These are phyloP conservation scores for Calonectria leucothoes DNA, from an alignment of 2,329 filamentous ascomycete genomes.

Conservation along the genomic window DNA sequence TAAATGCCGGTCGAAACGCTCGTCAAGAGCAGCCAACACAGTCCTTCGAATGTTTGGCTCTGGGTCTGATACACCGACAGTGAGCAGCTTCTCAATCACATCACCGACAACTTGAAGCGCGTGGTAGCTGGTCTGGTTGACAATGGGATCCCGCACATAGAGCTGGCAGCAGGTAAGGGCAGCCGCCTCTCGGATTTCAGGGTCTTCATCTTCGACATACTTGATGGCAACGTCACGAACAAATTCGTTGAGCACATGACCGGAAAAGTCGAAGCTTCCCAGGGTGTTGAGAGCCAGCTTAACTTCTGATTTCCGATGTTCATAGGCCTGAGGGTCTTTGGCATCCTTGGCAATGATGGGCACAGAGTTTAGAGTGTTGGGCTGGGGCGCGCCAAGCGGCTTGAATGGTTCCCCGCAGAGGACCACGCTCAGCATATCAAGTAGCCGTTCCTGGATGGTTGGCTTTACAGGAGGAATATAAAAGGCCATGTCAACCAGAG, in stretches of 20 bases:
- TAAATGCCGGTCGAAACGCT: constrained; percentile 95
- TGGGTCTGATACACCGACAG: constrained; percentile 92
- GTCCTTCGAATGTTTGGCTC: constrained; percentile 90
- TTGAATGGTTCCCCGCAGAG: constrained; percentile 93
- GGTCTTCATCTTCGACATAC: constrained; percentile 96
- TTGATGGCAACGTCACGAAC: constrained; percentile 98
- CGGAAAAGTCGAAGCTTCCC: constrained; percentile 96
- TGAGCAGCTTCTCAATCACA: constrained; percentile 96
- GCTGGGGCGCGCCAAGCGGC: constrained; percentile 87
- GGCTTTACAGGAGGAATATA: constrained; percentile 96
- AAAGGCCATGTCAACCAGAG: constrained; percentile 97
- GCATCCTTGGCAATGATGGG: constrained; percentile 89
- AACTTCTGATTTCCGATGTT: constrained; percentile 85
- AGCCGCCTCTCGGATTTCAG: constrained; percentile 92
- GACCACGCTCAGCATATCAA: constrained; percentile 95
- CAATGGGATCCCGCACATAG: constrained; percentile 95
- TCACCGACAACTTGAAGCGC: constrained; percentile 97
- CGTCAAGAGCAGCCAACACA: constrained; percentile 88
- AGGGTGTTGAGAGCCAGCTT: constrained; percentile 94
- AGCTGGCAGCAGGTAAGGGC: constrained; percentile 98
- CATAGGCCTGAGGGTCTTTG: constrained; percentile 84
- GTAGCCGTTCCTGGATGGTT: constrained; percentile 90
- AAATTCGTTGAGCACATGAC: constrained; percentile 96
- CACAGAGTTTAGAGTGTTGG: constrained; percentile 82
- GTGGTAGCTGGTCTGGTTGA: constrained; percentile 97